phyloP scores from a whole-genome alignment of 2,329 filamentous ascomycete species.

The Exophiala sideris region DNA sequence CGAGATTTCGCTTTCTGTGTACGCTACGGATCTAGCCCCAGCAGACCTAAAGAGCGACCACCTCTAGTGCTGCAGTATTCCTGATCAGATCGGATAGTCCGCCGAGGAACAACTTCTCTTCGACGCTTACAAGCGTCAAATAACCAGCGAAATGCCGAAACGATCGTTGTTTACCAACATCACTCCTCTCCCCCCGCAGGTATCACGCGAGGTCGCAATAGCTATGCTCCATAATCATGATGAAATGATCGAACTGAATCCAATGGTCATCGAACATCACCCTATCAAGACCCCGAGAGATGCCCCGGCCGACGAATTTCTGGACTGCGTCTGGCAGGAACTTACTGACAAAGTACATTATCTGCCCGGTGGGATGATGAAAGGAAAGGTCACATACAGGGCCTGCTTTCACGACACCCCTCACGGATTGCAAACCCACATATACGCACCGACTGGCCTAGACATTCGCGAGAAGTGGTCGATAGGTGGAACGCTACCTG shows the following conservation, averaged over 20 bases:
- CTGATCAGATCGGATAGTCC: not conserved
- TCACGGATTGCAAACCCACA: constrained; percentile 74
- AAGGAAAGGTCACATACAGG: constrained; percentile 71
- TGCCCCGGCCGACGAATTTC: constrained; percentile 66
- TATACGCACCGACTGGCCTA: constrained; percentile 76
- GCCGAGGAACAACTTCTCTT: not conserved
- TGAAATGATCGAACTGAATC: constrained; percentile 86
- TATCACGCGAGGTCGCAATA: constrained; percentile 68
- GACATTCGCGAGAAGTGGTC: constrained; percentile 77
- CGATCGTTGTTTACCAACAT: constrained; percentile 71
- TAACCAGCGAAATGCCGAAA: constrained; percentile 59
- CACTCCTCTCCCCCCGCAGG: constrained; percentile 68
- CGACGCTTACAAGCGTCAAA: not conserved
- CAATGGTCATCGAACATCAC: constrained; percentile 70
- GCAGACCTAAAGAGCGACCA: too few species aligned
- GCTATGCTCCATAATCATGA: constrained; percentile 72
- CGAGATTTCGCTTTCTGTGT: too few species aligned
- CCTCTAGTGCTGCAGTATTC: not conserved
- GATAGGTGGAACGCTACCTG: constrained; percentile 67
- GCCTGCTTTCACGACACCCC: constrained; percentile 74
- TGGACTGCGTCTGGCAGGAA: constrained; percentile 69
- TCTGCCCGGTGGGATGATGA: constrained; percentile 63
- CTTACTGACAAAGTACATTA: constrained; percentile 75
- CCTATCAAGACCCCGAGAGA: constrained; percentile 64
- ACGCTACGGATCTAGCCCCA: too few species aligned